phyloP scores from a whole-genome alignment of 768 basidiomycete genomes.

The Termitomyces sp. region DNA sequence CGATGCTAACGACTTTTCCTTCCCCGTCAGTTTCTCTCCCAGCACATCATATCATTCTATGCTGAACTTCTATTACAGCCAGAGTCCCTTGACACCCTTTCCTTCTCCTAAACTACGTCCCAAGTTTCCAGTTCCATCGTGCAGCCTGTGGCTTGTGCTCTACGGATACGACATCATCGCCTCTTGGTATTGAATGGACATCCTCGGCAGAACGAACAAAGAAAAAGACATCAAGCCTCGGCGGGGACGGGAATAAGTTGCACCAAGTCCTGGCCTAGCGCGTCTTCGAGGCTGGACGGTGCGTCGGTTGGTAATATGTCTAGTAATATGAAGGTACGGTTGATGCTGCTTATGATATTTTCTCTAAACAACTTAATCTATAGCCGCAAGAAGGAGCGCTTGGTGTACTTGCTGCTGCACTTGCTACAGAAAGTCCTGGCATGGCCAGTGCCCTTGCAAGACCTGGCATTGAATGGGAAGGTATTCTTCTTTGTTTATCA shows the following conservation, averaged over 20 bases:
- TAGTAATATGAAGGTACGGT: not conserved
- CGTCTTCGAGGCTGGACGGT: not conserved
- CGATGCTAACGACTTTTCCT: slow-evolving; percentile 50
- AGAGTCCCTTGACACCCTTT: slow-evolving; percentile 62
- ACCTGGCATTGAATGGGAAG: slow-evolving; percentile 32
- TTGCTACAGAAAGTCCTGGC: slow-evolving; percentile 55
- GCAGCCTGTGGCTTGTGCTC: slow-evolving; percentile 47
- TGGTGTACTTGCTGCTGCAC: slow-evolving; percentile 52
- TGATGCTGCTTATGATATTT: not conserved
- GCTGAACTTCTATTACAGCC: slow-evolving; percentile 25
- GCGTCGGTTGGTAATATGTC: not conserved
- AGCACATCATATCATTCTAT: no score
- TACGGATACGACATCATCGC: slow-evolving; percentile 47
- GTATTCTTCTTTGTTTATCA: slow-evolving; percentile 11
- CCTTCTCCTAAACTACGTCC: slow-evolving; percentile 27
- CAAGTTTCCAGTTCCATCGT: slow-evolving; percentile 46
- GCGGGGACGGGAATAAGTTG: slow-evolving; percentile 1
- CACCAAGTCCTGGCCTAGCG: not conserved
- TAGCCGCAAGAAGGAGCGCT: slow-evolving; percentile 5
- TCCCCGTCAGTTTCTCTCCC: slow-evolving; percentile 38
- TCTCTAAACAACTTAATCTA: not conserved
- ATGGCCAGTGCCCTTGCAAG: slow-evolving; percentile 47
- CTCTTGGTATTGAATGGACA: slow-evolving; percentile 52
- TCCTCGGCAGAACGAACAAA: slow-evolving; percentile 39
- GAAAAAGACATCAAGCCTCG: not conserved